phyloP scores from a whole-genome alignment of 495 filamentous ascomycete genomes.

The Hypoxylon trugodes region DNA sequence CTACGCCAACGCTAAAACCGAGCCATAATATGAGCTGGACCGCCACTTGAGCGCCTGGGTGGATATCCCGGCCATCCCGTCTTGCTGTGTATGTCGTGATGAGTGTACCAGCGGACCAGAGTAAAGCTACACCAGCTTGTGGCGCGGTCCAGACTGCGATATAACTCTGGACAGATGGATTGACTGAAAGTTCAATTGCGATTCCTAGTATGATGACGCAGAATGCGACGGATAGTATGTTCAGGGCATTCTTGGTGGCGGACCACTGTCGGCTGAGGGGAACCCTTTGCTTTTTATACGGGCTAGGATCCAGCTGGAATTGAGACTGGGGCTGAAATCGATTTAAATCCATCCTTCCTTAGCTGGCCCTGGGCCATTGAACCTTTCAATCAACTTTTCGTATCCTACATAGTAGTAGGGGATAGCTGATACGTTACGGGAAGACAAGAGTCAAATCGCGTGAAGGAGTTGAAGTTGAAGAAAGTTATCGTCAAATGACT shows the following conservation, averaged over 20 bases:
- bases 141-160: conserved; percentile 30
- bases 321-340: conserved; percentile 7
- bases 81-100: conserved; percentile 9
- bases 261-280: conserved; percentile 6
- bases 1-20: conserved; percentile 21
- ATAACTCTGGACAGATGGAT: conserved; percentile 25
- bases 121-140: conserved; percentile 27
- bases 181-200: conserved; percentile 23
- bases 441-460: neutral
- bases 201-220: conserved; percentile 42
- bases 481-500: neutral
- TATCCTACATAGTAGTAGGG: neutral
- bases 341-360: conserved; percentile 11
- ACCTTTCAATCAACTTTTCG: neutral
- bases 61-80: conserved; percentile 18
- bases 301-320: neutral
- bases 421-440: neutral
- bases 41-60: conserved; percentile 31
- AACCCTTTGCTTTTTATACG: neutral
- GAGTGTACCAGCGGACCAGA: conserved; percentile 29
- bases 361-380: neutral
- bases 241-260: conserved; percentile 12
- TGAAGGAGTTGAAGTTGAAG: too few relatives aligned
- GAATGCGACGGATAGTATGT: conserved; percentile 31
- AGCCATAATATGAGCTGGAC: conserved; percentile 34